These are phyloP conservation scores for Ceriops decandra DNA, from an alignment of 345 rosid species.

Conservation along the genomic window DNA sequence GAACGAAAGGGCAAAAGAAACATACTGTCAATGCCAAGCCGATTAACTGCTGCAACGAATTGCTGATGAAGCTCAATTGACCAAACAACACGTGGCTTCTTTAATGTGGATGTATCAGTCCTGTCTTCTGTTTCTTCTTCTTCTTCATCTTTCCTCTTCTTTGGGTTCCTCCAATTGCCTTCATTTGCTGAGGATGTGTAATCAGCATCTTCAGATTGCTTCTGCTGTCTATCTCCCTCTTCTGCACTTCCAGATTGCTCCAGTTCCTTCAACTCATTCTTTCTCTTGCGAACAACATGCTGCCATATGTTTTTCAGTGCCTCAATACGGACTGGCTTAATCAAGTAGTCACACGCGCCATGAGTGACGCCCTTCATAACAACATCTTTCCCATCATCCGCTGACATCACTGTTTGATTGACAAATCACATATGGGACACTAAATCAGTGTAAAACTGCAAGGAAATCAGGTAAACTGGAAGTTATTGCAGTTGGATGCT, in stretches of 20 bases:
- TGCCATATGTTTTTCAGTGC: slow-evolving; percentile 37
- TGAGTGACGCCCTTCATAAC: slow-evolving; percentile 35
- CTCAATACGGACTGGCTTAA: slow-evolving; percentile 35
- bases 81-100: slow-evolving; percentile 38
- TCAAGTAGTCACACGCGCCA: slow-evolving; percentile 43
- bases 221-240: slow-evolving; percentile 28
- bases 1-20: background rate
- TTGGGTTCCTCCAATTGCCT: slow-evolving; percentile 29
- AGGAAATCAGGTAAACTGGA: background rate
- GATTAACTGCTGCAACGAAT: slow-evolving; percentile 32
- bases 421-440: slow-evolving; percentile 2
- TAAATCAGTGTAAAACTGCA: background rate
- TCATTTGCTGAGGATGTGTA: slow-evolving; percentile 32
- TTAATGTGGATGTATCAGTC: slow-evolving; percentile 65
- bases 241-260: slow-evolving; percentile 35
- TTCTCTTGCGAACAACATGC: slow-evolving; percentile 26
- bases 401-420: slow-evolving; percentile 37
- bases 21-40: slow-evolving; percentile 36
- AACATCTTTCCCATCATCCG: slow-evolving; percentile 26
- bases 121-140: slow-evolving; percentile 45
- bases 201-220: slow-evolving; percentile 27
- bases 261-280: slow-evolving; percentile 23
- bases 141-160: slow-evolving; percentile 43
- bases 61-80: slow-evolving; percentile 37
- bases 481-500: slow-evolving; percentile 5